These are phyloP conservation scores for Gastrodia elata DNA, from an alignment of 106 monocot genomes.

Conservation along the genomic window DNA sequence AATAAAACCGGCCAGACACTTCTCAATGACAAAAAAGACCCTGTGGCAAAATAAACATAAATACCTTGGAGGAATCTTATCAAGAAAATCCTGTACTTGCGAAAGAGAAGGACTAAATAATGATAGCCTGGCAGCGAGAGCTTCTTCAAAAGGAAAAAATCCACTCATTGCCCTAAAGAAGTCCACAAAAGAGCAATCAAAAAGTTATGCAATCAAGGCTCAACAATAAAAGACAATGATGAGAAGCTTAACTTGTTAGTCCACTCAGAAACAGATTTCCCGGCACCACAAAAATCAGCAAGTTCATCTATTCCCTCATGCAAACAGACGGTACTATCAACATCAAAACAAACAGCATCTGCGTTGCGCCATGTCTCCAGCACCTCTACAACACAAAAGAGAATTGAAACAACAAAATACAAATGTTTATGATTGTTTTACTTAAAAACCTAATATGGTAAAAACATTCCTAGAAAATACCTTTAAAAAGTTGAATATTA, in stretches of 20 bases:
- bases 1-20: background rate
- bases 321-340: slow-evolving; percentile 92
- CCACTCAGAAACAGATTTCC: slow-evolving; percentile 95
- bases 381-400: slow-evolving; percentile 38
- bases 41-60: background rate
- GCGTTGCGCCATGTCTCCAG: slow-evolving; percentile 69
- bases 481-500: slow-evolving; percentile 36
- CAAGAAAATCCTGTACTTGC: slow-evolving; percentile 62
- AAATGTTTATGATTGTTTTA: background rate
- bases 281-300: slow-evolving; percentile 93
- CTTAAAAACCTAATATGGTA: background rate
- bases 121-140: slow-evolving; percentile 80
- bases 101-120: slow-evolving; percentile 76
- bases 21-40: background rate
- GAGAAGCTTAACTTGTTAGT: slow-evolving; percentile 47
- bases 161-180: slow-evolving; percentile 85
- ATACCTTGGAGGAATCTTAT: slow-evolving; percentile 86
- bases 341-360: slow-evolving; percentile 94
- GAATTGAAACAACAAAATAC: no score
- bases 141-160: slow-evolving; percentile 90
- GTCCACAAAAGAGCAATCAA: background rate
- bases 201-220: background rate
- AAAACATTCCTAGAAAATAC: slow-evolving; percentile 8
- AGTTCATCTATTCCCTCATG: slow-evolving; percentile 98
- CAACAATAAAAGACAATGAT: slow-evolving; percentile 5